These are phyloP conservation scores for Mycosarcoma mackinlayi DNA, from an alignment of 1,284 basidiomycete genomes.

Conservation along the genomic window DNA sequence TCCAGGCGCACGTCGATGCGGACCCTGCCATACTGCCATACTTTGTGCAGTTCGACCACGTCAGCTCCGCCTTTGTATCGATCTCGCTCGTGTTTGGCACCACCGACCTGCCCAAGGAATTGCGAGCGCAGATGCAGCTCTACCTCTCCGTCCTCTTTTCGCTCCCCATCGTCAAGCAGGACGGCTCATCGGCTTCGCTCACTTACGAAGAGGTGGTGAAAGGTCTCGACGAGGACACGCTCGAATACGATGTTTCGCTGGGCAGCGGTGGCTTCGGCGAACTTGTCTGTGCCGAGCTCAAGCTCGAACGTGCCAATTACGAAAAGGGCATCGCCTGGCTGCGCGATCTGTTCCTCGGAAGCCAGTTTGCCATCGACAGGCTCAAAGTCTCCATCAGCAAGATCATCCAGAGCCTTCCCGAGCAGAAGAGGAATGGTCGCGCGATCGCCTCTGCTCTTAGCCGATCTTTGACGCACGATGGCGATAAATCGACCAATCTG, in stretches of 20 bases:
- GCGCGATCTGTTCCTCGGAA: constrained; percentile 85
- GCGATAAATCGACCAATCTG: constrained; percentile 78
- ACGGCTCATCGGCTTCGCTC: constrained; percentile 75
- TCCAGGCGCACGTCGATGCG: constrained; percentile 77
- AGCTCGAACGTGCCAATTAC: constrained; percentile 83
- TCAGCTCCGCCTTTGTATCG: constrained; percentile 83
- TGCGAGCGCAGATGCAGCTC: constrained; percentile 77
- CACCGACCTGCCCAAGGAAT: constrained; percentile 53
- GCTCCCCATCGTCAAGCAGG: constrained; percentile 79
- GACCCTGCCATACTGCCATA: constrained; percentile 82
- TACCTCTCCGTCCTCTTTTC: constrained; percentile 90
- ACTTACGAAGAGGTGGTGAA: constrained; percentile 91
- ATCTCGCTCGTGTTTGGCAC: constrained; percentile 79
- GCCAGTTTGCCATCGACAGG: constrained; percentile 86
- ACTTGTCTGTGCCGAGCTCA: constrained; percentile 78
- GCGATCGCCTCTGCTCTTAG: constrained; percentile 82
- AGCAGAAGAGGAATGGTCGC: constrained; percentile 89
- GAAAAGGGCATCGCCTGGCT: constrained; percentile 87
- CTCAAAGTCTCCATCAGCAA: constrained; percentile 88
- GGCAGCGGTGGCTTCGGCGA: constrained; percentile 78
- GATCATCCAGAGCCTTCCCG: constrained; percentile 89
- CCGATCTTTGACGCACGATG: constrained; percentile 77
- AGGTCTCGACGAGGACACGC: constrained; percentile 88
- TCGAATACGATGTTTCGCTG: constrained; percentile 82
- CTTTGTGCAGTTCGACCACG: constrained; percentile 83